These are phyloP conservation scores for Aspergillus pseudonomiae DNA, from an alignment of 2,329 filamentous ascomycete species.

Conservation along the genomic window DNA sequence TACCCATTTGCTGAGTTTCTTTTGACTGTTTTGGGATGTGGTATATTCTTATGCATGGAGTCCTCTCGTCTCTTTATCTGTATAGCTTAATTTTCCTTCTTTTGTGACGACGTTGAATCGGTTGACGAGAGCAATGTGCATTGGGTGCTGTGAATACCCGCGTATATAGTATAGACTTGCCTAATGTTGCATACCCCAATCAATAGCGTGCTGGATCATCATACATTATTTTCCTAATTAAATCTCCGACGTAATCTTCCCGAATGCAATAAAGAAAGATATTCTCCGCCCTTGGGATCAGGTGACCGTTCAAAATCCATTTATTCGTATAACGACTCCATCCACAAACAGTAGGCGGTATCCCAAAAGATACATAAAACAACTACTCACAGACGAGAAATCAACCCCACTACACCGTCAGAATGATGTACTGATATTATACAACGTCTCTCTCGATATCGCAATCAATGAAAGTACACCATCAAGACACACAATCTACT, in stretches of 20 bases:
- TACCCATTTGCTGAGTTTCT: conserved; percentile 16
- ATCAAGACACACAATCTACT: neutral
- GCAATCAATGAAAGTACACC: too few species aligned
- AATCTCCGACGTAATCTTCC: neutral
- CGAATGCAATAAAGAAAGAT: neutral
- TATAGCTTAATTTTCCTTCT: conserved; percentile 2
- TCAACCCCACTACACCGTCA: neutral
- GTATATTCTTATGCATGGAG: conserved; percentile 6
- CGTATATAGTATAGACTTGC: neutral
- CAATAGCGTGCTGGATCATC: neutral
- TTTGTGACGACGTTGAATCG: neutral
- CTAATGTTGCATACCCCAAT: conserved; percentile 1
- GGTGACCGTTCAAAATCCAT: neutral
- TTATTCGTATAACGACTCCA: neutral
- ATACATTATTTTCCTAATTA: neutral
- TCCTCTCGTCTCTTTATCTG: conserved; percentile 11
- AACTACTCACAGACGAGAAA: neutral
- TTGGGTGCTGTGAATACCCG: neutral
- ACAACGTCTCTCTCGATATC: neutral
- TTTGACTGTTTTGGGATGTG: conserved; percentile 11
- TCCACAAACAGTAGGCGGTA: conserved; percentile 5
- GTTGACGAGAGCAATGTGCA: neutral
- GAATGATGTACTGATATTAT: neutral
- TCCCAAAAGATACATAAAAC: neutral
- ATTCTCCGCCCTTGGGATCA: neutral